phyloP scores from a whole-genome alignment of 2,329 filamentous ascomycete genomes.

The Cytospora schulzeri region DNA sequence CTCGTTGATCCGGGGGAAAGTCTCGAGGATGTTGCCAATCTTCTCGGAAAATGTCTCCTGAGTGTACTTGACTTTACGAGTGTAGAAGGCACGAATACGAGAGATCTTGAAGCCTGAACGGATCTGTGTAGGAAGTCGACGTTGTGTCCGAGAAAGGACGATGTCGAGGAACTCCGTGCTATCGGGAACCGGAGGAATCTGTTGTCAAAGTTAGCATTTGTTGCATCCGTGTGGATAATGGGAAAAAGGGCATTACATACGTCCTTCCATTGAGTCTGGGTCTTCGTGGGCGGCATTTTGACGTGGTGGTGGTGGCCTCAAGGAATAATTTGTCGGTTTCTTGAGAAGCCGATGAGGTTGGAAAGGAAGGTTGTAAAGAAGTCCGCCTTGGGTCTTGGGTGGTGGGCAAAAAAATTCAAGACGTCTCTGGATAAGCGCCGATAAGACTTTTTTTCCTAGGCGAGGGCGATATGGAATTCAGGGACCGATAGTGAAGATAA shows the following conservation, averaged over 20 bases:
- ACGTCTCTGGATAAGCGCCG: background rate
- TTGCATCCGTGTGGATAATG: background rate
- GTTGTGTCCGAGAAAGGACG: slow-evolving; percentile 89
- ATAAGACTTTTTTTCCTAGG: slow-evolving; percentile 2
- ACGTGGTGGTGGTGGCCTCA: background rate
- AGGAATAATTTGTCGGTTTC: background rate
- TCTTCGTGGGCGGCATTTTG: slow-evolving; percentile 24
- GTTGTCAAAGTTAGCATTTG: slow-evolving; percentile 52
- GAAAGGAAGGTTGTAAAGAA: background rate
- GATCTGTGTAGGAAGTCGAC: slow-evolving; percentile 89
- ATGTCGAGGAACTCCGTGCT: slow-evolving; percentile 97
- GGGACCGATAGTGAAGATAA: slow-evolving; percentile 1
- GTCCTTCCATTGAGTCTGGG: slow-evolving; percentile 26
- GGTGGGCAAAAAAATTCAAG: slow-evolving; percentile 1
- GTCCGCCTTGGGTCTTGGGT: background rate
- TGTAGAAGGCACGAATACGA: slow-evolving; percentile 91
- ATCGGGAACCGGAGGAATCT: slow-evolving; percentile 86
- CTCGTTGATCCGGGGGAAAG: slow-evolving; percentile 89
- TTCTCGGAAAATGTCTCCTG: slow-evolving; percentile 97
- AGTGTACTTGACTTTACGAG: slow-evolving; percentile 97
- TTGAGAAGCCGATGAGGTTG: background rate
- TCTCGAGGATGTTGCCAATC: slow-evolving; percentile 84
- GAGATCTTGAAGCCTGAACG: slow-evolving; percentile 94
- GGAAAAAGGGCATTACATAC: background rate
- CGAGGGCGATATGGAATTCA: background rate